Evolutionary conservation across 345 rosid species (phyloP).

Genomic region (Anastatica hierochuntica): DNA sequence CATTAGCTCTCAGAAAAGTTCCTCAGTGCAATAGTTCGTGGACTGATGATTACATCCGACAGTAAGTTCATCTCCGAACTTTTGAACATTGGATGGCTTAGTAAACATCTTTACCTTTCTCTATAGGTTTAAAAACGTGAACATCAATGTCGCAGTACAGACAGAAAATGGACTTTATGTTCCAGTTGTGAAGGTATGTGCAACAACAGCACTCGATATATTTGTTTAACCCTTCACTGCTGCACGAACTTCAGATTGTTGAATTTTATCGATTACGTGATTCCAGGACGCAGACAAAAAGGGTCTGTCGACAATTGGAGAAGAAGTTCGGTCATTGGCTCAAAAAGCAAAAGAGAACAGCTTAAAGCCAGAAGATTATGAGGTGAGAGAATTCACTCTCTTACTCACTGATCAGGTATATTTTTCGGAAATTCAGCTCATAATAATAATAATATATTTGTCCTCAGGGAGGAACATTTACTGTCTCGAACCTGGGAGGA

Average conservation of each 20-base stretch:
- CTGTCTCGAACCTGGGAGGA: slow-evolving; percentile 84
- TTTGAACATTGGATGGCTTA: background rate
- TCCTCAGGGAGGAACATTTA: slow-evolving; percentile 90
- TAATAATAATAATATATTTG: background rate
- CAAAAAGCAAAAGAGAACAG: slow-evolving; percentile 83
- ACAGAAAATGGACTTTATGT: slow-evolving; percentile 95
- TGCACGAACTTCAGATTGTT: slow-evolving; percentile 3
- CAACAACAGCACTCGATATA: slow-evolving; percentile 9
- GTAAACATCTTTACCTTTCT: background rate
- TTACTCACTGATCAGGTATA: background rate
- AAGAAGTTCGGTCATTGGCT: slow-evolving; percentile 78
- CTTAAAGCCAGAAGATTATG: slow-evolving; percentile 93
- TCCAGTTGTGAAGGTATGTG: slow-evolving; percentile 74
- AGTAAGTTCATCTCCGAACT: slow-evolving; percentile 42
- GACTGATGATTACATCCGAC: slow-evolving; percentile 86
- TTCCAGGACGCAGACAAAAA: slow-evolving; percentile 90
- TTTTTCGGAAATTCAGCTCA: background rate
- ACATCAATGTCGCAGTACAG: slow-evolving; percentile 91
- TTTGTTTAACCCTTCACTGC: background rate
- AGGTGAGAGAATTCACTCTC: slow-evolving; percentile 48
- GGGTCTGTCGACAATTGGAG: slow-evolving; percentile 70
- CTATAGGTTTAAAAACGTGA: slow-evolving; percentile 67
- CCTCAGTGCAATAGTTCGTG: slow-evolving; percentile 99
- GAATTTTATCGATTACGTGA: background rate
- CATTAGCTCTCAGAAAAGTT: slow-evolving; percentile 82